Percentiles rank a stretch among this genome's conserved stretches.
Evolutionary conservation across 1,284 basidiomycete genomes (phyloP).

Genomic region (Cryptococcus maquisensis): DNA sequence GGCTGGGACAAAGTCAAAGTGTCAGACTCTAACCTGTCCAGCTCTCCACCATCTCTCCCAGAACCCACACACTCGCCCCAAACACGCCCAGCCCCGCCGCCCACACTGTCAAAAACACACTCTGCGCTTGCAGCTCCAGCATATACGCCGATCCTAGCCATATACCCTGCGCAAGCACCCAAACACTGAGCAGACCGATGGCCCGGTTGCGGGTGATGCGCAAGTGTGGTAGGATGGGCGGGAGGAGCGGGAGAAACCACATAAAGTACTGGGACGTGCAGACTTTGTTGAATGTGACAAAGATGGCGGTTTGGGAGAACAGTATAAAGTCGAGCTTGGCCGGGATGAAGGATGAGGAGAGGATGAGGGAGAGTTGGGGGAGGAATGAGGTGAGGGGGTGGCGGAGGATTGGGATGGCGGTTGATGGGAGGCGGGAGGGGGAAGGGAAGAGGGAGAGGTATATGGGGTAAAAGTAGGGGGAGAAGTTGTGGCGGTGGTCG

Average conservation of each 20-base stretch:
- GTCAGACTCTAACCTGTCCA: no score
- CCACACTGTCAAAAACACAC: constrained; percentile 74
- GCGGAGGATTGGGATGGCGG: constrained; percentile 19
- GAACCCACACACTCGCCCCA: constrained; percentile 67
- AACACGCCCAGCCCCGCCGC: constrained; percentile 69
- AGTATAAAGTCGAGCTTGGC: constrained; percentile 63
- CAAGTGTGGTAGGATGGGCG: constrained; percentile 69
- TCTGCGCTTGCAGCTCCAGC: constrained; percentile 76
- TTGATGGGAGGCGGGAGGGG: constrained; percentile 45
- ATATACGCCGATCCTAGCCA: constrained; percentile 84
- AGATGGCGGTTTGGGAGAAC: constrained; percentile 82
- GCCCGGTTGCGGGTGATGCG: constrained; percentile 53
- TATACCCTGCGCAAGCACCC: constrained; percentile 67
- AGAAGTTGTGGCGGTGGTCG: constrained; percentile 98
- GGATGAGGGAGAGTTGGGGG: constrained; percentile 49
- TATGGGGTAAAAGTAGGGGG: constrained; percentile 91
- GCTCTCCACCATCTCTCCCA: constrained; percentile 58
- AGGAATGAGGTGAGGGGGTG: constrained; percentile 48
- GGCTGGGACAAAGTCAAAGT: no score
- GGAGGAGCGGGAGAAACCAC: constrained; percentile 92
- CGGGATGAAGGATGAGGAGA: constrained; percentile 27
- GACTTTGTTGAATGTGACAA: constrained; percentile 96
- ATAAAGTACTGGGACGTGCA: constrained; percentile 98
- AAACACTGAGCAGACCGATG: constrained; percentile 56
- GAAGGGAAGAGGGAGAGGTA: constrained; percentile 59